These are phyloP conservation scores for Phytopythium chamaehyphon DNA, from an alignment of 352 stramenopile species.

Conservation along the genomic window DNA sequence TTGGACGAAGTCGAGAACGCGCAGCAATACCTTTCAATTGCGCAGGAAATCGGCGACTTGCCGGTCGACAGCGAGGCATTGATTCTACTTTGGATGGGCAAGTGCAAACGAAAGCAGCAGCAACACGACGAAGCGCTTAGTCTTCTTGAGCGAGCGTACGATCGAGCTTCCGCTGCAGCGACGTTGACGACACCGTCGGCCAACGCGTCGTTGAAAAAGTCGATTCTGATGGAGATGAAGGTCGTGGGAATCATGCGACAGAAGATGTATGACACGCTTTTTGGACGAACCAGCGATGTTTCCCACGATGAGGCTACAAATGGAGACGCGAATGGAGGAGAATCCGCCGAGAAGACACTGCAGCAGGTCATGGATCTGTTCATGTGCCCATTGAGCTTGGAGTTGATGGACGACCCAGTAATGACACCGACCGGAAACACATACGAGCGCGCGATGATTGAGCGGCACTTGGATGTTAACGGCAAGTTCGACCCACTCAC, in stretches of 20 bases:
- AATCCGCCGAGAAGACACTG: constrained; percentile 32
- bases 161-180: constrained; percentile 40
- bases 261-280: constrained; percentile 39
- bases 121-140: constrained; percentile 40
- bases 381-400: constrained; percentile 65
- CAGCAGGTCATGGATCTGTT: constrained; percentile 72
- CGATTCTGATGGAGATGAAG: constrained; percentile 64
- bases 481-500: constrained; percentile 73
- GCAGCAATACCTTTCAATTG: constrained; percentile 36
- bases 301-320: constrained; percentile 3
- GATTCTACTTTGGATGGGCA: constrained; percentile 57
- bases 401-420: constrained; percentile 75
- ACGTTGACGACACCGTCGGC: constrained; percentile 27
- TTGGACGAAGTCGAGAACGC: constrained; percentile 44
- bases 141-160: constrained; percentile 47
- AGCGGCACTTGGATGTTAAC: constrained; percentile 67
- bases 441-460: constrained; percentile 77
- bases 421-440: constrained; percentile 71
- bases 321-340: constrained; percentile 6
- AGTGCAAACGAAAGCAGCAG: constrained; percentile 55
- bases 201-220: constrained; percentile 34
- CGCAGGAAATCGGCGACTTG: constrained; percentile 25
- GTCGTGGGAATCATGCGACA: constrained; percentile 44
- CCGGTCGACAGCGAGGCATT: constrained; percentile 40
- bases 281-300: constrained; percentile 20